phyloP scores from a whole-genome alignment of 2,329 filamentous ascomycete genomes.

The Lecanoromycetidae sp. region DNA sequence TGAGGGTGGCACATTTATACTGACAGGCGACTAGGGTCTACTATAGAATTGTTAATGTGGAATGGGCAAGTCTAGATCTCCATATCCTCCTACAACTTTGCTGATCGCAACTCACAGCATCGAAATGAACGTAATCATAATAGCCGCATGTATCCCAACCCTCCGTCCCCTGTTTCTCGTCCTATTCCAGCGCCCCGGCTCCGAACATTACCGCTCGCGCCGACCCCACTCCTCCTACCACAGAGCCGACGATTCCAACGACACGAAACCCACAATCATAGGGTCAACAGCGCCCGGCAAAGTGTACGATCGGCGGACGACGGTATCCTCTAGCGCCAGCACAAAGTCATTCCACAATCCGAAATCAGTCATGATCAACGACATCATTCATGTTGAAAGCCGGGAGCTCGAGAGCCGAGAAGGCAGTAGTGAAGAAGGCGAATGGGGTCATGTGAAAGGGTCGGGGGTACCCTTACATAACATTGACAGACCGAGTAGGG shows the following conservation, averaged over 20 bases:
- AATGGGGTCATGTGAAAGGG: not conserved
- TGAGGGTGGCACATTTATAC: not conserved
- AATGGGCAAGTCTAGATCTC: constrained; percentile 3
- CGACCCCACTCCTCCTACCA: constrained; percentile 5
- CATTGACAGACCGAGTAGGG: not conserved
- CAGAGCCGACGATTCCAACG: not conserved
- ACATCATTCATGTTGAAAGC: not conserved
- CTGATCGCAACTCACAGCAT: not conserved
- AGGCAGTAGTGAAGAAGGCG: not conserved
- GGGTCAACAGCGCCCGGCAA: not conserved
- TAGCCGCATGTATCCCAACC: constrained; percentile 16
- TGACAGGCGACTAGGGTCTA: not conserved
- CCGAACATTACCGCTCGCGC: not conserved
- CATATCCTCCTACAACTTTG: not conserved
- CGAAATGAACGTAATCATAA: constrained; percentile 16
- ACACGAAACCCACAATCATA: not conserved
- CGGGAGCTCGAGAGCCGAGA: constrained; percentile 1
- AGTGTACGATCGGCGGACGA: not conserved
- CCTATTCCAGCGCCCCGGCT: not conserved
- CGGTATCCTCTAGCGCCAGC: not conserved
- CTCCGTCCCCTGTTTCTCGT: constrained; percentile 13
- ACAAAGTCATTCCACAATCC: not conserved
- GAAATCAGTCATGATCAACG: not conserved
- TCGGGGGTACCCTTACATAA: not conserved
- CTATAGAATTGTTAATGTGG: constrained; percentile 11